Conservation (phyloP, 2,329 filamentous ascomycete species). For the Sporothrix protearum region DNA sequence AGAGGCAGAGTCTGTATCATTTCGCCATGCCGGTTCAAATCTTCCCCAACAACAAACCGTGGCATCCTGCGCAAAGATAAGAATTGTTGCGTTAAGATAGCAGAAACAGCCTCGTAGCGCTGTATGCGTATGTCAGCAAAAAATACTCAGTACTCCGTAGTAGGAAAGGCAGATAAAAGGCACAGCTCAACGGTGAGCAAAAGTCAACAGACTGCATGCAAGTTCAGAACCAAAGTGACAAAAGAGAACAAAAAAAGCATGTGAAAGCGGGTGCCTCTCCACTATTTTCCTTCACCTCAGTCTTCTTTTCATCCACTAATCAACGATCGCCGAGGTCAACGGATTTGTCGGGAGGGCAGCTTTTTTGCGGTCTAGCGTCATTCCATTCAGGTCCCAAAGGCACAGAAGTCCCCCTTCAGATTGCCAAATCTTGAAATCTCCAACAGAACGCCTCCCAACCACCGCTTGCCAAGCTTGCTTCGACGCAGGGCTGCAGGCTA, state of each 20-base stretch:
- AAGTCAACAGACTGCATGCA: neutral
- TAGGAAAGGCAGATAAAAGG: neutral
- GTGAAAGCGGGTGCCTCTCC: neutral
- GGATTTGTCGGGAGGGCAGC: neutral
- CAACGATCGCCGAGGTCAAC: conserved; percentile 1
- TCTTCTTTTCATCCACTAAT: neutral
- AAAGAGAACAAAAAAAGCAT: neutral
- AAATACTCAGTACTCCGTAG: too few relatives aligned
- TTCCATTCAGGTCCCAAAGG: neutral
- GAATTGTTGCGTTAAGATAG: neutral
- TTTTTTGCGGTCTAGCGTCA: neutral
- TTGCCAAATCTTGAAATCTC: neutral
- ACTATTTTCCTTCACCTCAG: neutral
- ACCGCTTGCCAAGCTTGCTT: neutral
- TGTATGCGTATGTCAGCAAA: neutral
- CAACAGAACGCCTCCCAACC: neutral
- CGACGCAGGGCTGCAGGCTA: neutral
- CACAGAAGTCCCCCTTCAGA: neutral
- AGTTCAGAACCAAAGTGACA: neutral
- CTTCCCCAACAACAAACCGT: neutral
- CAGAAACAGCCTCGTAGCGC: neutral
- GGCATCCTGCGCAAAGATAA: conserved; percentile 5
- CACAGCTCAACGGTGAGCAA: neutral
- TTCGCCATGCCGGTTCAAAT: neutral
- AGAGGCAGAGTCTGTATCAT: too few relatives aligned